Conservation (phyloP, 108 stramenopile species). For the Aurantiochytrium sp. region DNA sequence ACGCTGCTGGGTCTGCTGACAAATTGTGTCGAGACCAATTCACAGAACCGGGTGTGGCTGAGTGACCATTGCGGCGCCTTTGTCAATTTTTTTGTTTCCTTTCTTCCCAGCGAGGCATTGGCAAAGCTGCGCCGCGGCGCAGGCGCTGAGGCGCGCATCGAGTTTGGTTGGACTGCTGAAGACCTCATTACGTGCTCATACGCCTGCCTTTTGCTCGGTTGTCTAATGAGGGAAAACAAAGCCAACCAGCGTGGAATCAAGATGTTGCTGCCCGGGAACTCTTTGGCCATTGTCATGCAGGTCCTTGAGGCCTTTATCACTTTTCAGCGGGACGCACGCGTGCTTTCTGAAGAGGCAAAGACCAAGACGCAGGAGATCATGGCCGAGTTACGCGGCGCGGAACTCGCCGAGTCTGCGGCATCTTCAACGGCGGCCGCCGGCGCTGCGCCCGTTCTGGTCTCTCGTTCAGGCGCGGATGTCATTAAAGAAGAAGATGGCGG, state of each 20-base stretch:
- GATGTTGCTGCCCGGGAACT: neutral
- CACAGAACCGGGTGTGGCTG: neutral
- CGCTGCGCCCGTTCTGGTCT: neutral
- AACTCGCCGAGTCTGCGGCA: neutral
- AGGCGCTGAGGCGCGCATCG: neutral
- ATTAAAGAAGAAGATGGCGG: neutral
- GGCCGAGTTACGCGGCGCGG: neutral
- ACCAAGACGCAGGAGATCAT: neutral
- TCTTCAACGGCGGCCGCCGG: neutral
- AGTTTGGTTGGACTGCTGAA: neutral
- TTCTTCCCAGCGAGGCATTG: neutral
- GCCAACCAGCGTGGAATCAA: neutral
- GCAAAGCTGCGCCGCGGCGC: neutral
- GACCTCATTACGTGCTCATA: neutral
- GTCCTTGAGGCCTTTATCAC: neutral
- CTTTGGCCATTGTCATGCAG: neutral
- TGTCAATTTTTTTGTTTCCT: neutral
- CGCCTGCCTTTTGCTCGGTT: neutral
- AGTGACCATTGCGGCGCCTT: neutral
- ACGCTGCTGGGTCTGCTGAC: neutral
- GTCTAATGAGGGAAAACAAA: neutral
- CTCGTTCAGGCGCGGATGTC: neutral
- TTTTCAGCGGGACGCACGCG: neutral
- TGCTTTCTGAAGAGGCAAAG: neutral
- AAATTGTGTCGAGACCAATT: conserved; percentile 6